Percentiles rank a stretch among this genome's conserved stretches.
These are phyloP conservation scores for Penicillium crystallinum DNA, from an alignment of 495 filamentous ascomycete genomes.

Conservation along the genomic window DNA sequence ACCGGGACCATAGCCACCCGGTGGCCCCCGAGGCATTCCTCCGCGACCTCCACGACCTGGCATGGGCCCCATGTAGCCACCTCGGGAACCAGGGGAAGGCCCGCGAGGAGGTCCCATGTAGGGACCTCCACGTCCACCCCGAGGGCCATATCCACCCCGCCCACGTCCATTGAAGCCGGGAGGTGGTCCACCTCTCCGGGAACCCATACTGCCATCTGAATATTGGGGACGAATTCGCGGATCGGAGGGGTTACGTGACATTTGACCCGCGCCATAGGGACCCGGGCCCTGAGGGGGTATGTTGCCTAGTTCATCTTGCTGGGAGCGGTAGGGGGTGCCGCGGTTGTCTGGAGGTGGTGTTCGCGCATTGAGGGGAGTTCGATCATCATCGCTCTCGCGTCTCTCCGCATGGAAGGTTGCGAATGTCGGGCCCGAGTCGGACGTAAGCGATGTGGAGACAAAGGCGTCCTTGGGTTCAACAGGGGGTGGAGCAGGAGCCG, in stretches of 20 bases:
- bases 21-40: conserved; percentile 45
- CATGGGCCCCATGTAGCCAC: conserved; percentile 34
- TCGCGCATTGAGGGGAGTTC: conserved; percentile 70
- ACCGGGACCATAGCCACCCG: conserved; percentile 39
- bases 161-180: conserved; percentile 52
- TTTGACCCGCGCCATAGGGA: conserved; percentile 34
- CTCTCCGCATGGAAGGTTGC: conserved; percentile 69
- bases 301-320: conserved; percentile 67
- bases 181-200: conserved; percentile 43
- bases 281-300: conserved; percentile 40
- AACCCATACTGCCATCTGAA: conserved; percentile 56
- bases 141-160: conserved; percentile 47
- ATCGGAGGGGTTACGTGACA: conserved; percentile 40
- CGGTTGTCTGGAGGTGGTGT: conserved; percentile 35
- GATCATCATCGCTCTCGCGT: conserved; percentile 67
- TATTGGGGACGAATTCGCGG: conserved; percentile 55
- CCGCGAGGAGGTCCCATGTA: conserved; percentile 39
- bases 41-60: conserved; percentile 24
- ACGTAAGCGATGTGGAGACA: conserved; percentile 40
- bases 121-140: conserved; percentile 53
- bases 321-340: conserved; percentile 32
- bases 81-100: conserved; percentile 25
- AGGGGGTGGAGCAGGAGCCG: conserved; percentile 22
- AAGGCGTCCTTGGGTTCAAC: conserved; percentile 51
- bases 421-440: conserved; percentile 65